Conservation (phyloP, 371 early-diverging fungal genomes). For the Rhizopus delemar region DNA sequence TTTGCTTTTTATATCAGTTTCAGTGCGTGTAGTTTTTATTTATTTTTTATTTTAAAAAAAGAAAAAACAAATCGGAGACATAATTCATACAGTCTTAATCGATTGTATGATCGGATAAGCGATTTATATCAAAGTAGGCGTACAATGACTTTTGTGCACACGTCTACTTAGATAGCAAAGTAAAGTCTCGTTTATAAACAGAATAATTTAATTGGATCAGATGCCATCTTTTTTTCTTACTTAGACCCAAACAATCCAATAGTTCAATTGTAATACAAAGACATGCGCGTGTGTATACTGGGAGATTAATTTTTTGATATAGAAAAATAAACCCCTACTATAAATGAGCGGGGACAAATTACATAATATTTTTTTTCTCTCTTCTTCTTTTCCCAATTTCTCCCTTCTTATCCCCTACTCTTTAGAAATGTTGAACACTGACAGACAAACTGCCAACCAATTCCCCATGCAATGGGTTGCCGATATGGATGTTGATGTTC, state of each 20-base stretch:
- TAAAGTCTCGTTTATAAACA: too few relatives aligned
- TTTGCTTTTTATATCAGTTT: background rate
- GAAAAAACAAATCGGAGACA: background rate
- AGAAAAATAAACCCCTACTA: background rate
- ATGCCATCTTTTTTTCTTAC: too few relatives aligned
- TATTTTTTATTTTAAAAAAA: background rate
- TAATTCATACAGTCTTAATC: constrained; percentile 1
- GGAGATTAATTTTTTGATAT: background rate
- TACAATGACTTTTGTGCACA: too few relatives aligned
- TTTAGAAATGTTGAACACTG: constrained; percentile 25
- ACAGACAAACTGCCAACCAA: constrained; percentile 20
- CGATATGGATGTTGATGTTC: constrained; percentile 63
- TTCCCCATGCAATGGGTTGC: constrained; percentile 74
- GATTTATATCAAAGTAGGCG: background rate
- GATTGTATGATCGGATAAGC: constrained; percentile 9
- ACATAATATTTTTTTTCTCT: background rate
- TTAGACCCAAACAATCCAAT: too few relatives aligned
- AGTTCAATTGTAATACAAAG: background rate
- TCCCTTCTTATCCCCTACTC: constrained; percentile 1
- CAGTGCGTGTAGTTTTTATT: background rate
- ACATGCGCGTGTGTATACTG: background rate
- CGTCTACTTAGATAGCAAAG: too few relatives aligned
- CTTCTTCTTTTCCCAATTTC: constrained; percentile 2
- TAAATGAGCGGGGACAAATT: background rate
- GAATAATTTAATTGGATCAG: too few relatives aligned